Evolutionary conservation across 2,329 filamentous ascomycete genomes (phyloP).

Genomic region (Fusarium foetens): DNA sequence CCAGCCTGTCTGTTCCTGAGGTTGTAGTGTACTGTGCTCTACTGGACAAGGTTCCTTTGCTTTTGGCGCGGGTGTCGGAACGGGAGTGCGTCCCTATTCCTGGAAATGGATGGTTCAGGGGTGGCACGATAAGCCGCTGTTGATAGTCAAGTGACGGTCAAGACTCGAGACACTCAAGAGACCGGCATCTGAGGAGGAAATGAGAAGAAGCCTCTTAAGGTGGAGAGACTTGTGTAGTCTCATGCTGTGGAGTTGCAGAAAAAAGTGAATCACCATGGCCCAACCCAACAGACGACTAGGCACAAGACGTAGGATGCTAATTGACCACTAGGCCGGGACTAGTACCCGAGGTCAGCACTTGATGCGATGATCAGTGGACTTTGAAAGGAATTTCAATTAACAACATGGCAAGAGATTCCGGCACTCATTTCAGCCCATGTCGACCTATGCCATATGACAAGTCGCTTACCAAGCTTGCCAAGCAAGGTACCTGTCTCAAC

Average conservation of each 20-base stretch:
- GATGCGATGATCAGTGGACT: slow-evolving; percentile 32
- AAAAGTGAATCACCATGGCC: slow-evolving; percentile 3
- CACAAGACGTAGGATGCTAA: slow-evolving; percentile 21
- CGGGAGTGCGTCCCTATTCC: slow-evolving; percentile 19
- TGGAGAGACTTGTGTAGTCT: slow-evolving; percentile 11
- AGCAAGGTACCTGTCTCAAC: not conserved
- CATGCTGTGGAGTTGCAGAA: not conserved
- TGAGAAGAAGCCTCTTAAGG: slow-evolving; percentile 25
- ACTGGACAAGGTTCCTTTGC: slow-evolving; percentile 24
- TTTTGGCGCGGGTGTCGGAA: slow-evolving; percentile 35
- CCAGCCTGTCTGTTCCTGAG: slow-evolving; percentile 16
- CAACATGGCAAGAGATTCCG: slow-evolving; percentile 9
- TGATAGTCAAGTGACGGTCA: slow-evolving; percentile 3
- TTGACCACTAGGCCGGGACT: slow-evolving; percentile 21
- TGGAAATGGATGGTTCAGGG: slow-evolving; percentile 4
- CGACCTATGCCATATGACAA: slow-evolving; percentile 18
- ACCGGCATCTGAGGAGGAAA: slow-evolving; percentile 10
- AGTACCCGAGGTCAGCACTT: slow-evolving; percentile 30
- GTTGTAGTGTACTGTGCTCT: slow-evolving; percentile 6
- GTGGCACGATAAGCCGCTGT: slow-evolving; percentile 30
- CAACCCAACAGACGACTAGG: slow-evolving; percentile 6
- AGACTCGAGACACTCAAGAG: not conserved
- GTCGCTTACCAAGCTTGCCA: slow-evolving; percentile 1
- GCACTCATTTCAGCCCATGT: slow-evolving; percentile 27
- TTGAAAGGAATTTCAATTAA: slow-evolving; percentile 7